Evolutionary conservation across 495 filamentous ascomycete species (phyloP).

Genomic region (Tetracladium marchalianum): DNA sequence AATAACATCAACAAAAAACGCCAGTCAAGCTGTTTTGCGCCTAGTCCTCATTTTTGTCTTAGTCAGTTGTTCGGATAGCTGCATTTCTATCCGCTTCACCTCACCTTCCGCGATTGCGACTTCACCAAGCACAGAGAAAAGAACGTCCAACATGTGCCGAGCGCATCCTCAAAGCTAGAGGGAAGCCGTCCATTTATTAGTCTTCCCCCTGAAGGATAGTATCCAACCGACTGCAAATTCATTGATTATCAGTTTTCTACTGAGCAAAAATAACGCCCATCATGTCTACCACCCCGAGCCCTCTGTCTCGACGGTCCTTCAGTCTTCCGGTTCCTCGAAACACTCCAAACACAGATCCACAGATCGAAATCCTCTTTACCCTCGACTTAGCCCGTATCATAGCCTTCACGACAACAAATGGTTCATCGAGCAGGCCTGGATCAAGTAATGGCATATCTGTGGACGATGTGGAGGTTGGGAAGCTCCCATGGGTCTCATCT

Average conservation of each 20-base stretch:
- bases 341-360: conserved; percentile 26
- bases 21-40: too few species aligned
- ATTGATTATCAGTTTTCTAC: not conserved
- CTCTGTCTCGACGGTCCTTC: conserved; percentile 37
- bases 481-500: conserved; percentile 62
- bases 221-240: too few species aligned
- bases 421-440: conserved; percentile 30
- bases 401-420: conserved; percentile 47
- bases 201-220: too few species aligned
- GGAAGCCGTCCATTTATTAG: too few species aligned
- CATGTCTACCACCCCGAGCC: conserved; percentile 26
- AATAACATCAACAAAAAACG: too few species aligned
- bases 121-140: too few species aligned
- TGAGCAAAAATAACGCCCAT: not conserved
- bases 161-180: too few species aligned
- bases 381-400: conserved; percentile 58
- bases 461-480: conserved; percentile 34
- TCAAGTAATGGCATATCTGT: conserved; percentile 15
- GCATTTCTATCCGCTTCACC: too few species aligned
- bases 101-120: too few species aligned
- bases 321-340: conserved; percentile 28
- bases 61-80: too few species aligned
- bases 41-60: too few species aligned
- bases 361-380: conserved; percentile 59
- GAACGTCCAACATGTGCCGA: too few species aligned